Evolutionary conservation across 768 basidiomycete species (phyloP).

Genomic region (Panaeolus papilionaceus): DNA sequence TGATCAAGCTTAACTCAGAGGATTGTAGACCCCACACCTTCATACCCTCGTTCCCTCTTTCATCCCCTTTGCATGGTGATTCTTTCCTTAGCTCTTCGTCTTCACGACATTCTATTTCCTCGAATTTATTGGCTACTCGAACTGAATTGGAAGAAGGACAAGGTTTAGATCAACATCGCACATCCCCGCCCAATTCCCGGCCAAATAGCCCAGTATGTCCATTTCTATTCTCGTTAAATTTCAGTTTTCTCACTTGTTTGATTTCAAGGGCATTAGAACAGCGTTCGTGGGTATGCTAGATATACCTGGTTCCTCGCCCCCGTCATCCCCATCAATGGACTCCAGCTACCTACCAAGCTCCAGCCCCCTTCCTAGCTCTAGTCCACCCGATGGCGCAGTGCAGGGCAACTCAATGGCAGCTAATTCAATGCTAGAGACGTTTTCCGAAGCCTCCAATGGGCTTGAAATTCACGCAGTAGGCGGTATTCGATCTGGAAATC

Average conservation of each 20-base stretch:
- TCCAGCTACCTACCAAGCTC: constrained; percentile 49
- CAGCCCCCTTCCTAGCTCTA: constrained; percentile 44
- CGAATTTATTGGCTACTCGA: constrained; percentile 26
- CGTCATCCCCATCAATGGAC: constrained; percentile 32
- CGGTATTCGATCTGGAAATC: neutral
- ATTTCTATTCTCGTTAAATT: constrained; percentile 29
- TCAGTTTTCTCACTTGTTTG: constrained; percentile 32
- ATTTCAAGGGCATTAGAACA: constrained; percentile 31
- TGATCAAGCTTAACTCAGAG: neutral
- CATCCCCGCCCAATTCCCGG: constrained; percentile 33
- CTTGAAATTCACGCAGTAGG: neutral
- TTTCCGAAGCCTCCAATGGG: neutral
- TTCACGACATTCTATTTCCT: constrained; percentile 14
- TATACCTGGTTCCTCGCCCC: constrained; percentile 31
- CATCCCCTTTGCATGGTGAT: neutral
- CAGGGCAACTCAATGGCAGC: neutral
- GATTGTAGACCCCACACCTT: neutral
- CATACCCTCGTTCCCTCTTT: neutral
- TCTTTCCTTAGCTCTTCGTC: neutral
- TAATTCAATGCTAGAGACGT: neutral
- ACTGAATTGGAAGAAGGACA: constrained; percentile 26
- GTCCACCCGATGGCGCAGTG: constrained; percentile 21
- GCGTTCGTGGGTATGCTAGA: constrained; percentile 30
- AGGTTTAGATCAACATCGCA: constrained; percentile 30
- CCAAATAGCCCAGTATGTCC: constrained; percentile 32